These are phyloP conservation scores for Monosporascus sp. DNA, from an alignment of 2,329 filamentous ascomycete species.

Conservation along the genomic window DNA sequence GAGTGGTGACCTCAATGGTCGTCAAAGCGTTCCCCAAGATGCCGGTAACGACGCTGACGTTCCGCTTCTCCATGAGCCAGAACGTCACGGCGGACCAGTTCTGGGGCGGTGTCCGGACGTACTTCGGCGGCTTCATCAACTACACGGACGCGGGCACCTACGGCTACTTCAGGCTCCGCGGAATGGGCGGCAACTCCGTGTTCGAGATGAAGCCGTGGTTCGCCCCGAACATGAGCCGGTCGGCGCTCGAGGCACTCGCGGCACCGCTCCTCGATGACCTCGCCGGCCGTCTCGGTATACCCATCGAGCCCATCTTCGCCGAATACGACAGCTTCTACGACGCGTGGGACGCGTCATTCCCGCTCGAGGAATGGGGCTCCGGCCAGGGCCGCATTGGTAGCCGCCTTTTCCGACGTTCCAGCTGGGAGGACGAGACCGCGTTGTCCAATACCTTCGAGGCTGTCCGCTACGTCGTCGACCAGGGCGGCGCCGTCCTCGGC, in stretches of 20 bases:
- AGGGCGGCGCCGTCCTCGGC: constrained; percentile 25
- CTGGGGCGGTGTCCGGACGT: constrained; percentile 24
- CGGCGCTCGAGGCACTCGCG: constrained; percentile 20
- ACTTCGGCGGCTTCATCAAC: constrained; percentile 25
- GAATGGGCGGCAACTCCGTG: constrained; percentile 13
- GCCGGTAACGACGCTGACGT: constrained; percentile 24
- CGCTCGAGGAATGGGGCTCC: constrained; percentile 23
- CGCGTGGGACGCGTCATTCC: constrained; percentile 21
- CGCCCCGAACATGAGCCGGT: constrained; percentile 20
- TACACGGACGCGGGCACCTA: constrained; percentile 31
- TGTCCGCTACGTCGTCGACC: constrained; percentile 28
- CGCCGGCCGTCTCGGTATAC: constrained; percentile 22
- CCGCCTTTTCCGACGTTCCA: constrained; percentile 36
- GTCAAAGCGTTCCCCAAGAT: constrained; percentile 30
- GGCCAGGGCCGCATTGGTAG: constrained; percentile 29
- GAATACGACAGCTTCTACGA: constrained; percentile 34
- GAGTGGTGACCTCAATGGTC: constrained; percentile 37
- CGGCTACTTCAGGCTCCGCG: constrained; percentile 24
- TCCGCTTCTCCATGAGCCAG: constrained; percentile 14
- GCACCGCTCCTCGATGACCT: constrained; percentile 24
- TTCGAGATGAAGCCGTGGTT: constrained; percentile 29
- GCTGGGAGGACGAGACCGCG: constrained; percentile 31
- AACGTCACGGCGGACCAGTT: constrained; percentile 26
- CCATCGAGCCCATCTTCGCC: constrained; percentile 32
- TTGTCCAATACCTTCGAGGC: constrained; percentile 27